Percentiles rank a stretch among this genome's conserved stretches.
These are phyloP conservation scores for Phoma sp. DNA, from an alignment of 2,329 filamentous ascomycete species.

Conservation along the genomic window DNA sequence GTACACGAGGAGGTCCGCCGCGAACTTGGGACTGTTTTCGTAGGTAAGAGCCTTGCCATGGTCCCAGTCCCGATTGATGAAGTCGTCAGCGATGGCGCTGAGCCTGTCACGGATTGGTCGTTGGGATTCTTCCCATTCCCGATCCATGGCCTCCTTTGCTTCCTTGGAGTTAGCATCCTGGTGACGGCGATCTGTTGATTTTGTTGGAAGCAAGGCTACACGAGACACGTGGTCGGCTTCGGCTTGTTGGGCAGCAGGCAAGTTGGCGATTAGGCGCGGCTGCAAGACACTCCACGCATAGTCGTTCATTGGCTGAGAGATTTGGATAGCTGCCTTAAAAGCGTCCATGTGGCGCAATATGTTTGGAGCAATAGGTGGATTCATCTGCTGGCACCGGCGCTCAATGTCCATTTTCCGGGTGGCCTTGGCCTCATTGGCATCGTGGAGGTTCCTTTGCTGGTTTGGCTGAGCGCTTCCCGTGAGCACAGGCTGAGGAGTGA, in stretches of 20 bases:
- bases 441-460: constrained; percentile 64
- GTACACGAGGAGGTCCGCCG: constrained; percentile 73
- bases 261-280: constrained; percentile 71
- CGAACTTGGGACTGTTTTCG: constrained; percentile 72
- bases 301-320: constrained; percentile 72
- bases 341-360: constrained; percentile 74
- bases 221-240: constrained; percentile 61
- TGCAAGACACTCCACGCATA: constrained; percentile 73
- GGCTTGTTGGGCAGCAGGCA: constrained; percentile 67
- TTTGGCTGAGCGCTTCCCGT: constrained; percentile 33
- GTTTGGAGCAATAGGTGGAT: constrained; percentile 69
- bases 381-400: constrained; percentile 68
- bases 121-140: constrained; percentile 75
- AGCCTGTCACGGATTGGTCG: constrained; percentile 71
- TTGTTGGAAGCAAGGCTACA: constrained; percentile 54
- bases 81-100: constrained; percentile 72
- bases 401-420: constrained; percentile 75
- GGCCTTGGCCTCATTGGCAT: constrained; percentile 70
- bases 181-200: constrained; percentile 56
- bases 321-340: constrained; percentile 76
- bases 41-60: constrained; percentile 69
- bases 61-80: constrained; percentile 71
- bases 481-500: constrained; percentile 39
- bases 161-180: constrained; percentile 59
- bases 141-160: constrained; percentile 67